A percentile compares a stretch with the other conserved stretches of the same genome.
Evolutionary conservation across 163 green algal species (phyloP).

Genomic region (Prototheca wickerhamii): DNA sequence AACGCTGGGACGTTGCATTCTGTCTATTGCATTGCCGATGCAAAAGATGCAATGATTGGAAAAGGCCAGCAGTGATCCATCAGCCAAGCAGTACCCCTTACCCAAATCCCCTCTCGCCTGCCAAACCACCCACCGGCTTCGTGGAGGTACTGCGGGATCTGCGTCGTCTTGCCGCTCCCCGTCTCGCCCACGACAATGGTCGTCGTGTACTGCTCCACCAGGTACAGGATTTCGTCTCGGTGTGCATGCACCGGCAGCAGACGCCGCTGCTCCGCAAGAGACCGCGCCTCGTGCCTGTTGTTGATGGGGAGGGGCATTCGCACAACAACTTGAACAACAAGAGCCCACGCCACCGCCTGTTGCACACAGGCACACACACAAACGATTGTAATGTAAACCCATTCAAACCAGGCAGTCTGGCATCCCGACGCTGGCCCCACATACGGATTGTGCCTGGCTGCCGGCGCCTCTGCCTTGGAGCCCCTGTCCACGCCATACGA

Average conservation of each 20-base stretch:
- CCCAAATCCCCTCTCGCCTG: constrained; percentile 68
- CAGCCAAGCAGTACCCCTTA: neutral
- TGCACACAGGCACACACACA: too few species aligned
- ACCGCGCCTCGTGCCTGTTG: constrained; percentile 54
- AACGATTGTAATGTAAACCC: too few species aligned
- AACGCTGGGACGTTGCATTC: constrained; percentile 43
- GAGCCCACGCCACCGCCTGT: too few species aligned
- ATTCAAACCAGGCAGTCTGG: too few species aligned
- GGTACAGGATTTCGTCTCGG: constrained; percentile 80
- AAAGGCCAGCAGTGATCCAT: too few species aligned
- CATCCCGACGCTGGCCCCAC: too few species aligned
- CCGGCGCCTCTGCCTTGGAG: too few species aligned
- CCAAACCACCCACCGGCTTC: constrained; percentile 61
- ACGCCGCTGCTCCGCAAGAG: constrained; percentile 78
- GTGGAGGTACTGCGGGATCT: constrained; percentile 71
- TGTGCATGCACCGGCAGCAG: constrained; percentile 82
- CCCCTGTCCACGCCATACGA: too few species aligned
- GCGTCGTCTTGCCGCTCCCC: constrained; percentile 80
- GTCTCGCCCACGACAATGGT: constrained; percentile 84
- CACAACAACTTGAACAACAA: too few species aligned
- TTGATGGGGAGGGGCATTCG: neutral
- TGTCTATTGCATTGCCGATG: neutral
- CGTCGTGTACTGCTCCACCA: constrained; percentile 73
- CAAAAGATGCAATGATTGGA: too few species aligned
- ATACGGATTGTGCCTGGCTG: too few species aligned